Conservation (phyloP, 2,329 filamentous ascomycete species). For the Botrytis galanthina region DNA sequence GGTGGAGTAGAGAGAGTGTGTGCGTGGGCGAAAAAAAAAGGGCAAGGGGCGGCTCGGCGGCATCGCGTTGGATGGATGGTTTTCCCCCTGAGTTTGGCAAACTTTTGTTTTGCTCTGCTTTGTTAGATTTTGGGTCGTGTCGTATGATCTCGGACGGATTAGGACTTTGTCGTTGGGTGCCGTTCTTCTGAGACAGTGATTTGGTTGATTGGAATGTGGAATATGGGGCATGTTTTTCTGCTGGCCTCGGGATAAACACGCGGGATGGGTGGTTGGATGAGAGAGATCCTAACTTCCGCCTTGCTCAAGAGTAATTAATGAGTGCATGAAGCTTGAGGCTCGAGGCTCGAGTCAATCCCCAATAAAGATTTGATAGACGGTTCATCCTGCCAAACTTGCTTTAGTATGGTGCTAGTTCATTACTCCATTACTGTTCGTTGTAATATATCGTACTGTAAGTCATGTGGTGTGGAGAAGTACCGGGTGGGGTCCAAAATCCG, state of each 20-base stretch:
- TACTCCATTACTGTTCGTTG: not conserved
- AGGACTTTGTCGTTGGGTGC: not conserved
- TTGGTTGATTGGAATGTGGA: not conserved
- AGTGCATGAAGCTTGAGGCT: not conserved
- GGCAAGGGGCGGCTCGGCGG: conserved; percentile 6
- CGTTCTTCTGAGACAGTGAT: not conserved
- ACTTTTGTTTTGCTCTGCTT: not conserved
- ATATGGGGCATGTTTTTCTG: not conserved
- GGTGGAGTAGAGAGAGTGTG: not conserved
- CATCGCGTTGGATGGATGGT: not conserved
- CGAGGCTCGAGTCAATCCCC: conserved; percentile 5
- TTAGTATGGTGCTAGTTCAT: not conserved
- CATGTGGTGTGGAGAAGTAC: conserved; percentile 13
- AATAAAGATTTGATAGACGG: not conserved
- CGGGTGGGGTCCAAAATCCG: conserved; percentile 15
- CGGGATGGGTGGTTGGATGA: not conserved
- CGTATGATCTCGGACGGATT: not conserved
- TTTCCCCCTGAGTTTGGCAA: not conserved
- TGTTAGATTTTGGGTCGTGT: not conserved
- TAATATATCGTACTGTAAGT: conserved; percentile 8
- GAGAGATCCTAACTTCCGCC: conserved; percentile 1
- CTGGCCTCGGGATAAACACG: not conserved
- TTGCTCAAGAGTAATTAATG: not conserved
- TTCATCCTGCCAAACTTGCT: not conserved
- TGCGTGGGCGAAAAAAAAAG: not conserved